Evolutionary conservation across 2,329 filamentous ascomycete genomes (phyloP).

Genomic region (Penicillium sp.): DNA sequence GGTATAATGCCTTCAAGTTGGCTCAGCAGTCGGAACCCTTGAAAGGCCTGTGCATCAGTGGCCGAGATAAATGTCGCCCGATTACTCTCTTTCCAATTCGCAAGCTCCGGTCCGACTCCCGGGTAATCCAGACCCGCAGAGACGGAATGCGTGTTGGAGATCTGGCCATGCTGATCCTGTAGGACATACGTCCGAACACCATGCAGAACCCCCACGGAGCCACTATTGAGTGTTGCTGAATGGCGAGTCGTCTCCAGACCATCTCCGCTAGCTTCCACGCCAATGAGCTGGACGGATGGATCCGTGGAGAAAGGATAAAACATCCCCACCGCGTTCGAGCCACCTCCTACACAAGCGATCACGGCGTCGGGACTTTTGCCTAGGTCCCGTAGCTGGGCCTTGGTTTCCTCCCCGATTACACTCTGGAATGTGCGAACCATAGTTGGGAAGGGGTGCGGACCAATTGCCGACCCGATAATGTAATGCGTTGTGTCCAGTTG

Average conservation of each 20-base stretch:
- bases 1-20: slow-evolving; percentile 94
- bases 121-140: slow-evolving; percentile 94
- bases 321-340: slow-evolving; percentile 91
- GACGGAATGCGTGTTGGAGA: slow-evolving; percentile 84
- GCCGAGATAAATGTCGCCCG: slow-evolving; percentile 81
- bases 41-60: slow-evolving; percentile 80
- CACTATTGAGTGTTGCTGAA: slow-evolving; percentile 75
- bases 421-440: slow-evolving; percentile 90
- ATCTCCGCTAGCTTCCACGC: slow-evolving; percentile 89
- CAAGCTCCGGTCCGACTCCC: slow-evolving; percentile 85
- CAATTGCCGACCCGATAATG: slow-evolving; percentile 91
- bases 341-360: slow-evolving; percentile 92
- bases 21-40: slow-evolving; percentile 74
- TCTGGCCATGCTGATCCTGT: slow-evolving; percentile 85
- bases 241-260: slow-evolving; percentile 76
- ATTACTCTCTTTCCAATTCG: slow-evolving; percentile 80
- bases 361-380: slow-evolving; percentile 71
- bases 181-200: slow-evolving; percentile 91
- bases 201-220: slow-evolving; percentile 87
- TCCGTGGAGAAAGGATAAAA: slow-evolving; percentile 91
- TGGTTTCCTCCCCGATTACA: slow-evolving; percentile 81
- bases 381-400: slow-evolving; percentile 63
- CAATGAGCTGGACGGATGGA: slow-evolving; percentile 72
- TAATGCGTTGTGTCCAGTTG: slow-evolving; percentile 90
- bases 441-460: slow-evolving; percentile 87